Evolutionary conservation across 805 yeast species (phyloP), one percentile per base, ranked within the genome.

Genomic region (Saccharomyces mikatae): DNA sequence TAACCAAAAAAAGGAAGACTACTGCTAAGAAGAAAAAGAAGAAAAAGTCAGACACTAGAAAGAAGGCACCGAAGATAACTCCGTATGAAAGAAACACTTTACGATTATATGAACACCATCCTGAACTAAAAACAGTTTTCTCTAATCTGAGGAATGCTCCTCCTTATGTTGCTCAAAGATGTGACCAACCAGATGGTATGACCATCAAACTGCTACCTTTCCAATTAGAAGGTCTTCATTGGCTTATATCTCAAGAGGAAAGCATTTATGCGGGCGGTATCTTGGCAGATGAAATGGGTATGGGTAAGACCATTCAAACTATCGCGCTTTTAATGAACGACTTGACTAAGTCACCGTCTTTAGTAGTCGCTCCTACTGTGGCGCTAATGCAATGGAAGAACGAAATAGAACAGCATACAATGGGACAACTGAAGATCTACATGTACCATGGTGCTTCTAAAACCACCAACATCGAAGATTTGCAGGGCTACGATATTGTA

Each of bases 241-340:
- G 99, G 99, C 77, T 94, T 56, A 61, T 80, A 13, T 77, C 81
- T 50, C 98, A 92, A 71, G 98, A 92, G 65, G 83, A 82, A 24
- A 46, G 57, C 48, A 78, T 76, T 47, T 92, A 86, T 69, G 76
- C 80, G 14, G 99, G 99, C 27, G 99, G 98, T 14, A 85, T 94
- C 9, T 74, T 94, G 49, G 98, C 99, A 4, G 99, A 94, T 74
- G 99, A 94, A 71, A 94, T 94, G 99, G 99, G 99, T 41, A 92
- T 94, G 98, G 99, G 99, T 58, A 94, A 94, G 64, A 94, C 99
- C 0, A 91, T 94, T 50, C 99, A 94, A 71, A 92, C 96, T 41
- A 92, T 94, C 57, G 94, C 95, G 0, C 71, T 94, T 48, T 80
- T 94, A 65, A 81, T 91, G 82, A 70, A 77, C 49, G 95, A 89